Evolutionary conservation across 805 yeast genomes (phyloP).

Genomic region (Kodamaea neixiangensis): DNA sequence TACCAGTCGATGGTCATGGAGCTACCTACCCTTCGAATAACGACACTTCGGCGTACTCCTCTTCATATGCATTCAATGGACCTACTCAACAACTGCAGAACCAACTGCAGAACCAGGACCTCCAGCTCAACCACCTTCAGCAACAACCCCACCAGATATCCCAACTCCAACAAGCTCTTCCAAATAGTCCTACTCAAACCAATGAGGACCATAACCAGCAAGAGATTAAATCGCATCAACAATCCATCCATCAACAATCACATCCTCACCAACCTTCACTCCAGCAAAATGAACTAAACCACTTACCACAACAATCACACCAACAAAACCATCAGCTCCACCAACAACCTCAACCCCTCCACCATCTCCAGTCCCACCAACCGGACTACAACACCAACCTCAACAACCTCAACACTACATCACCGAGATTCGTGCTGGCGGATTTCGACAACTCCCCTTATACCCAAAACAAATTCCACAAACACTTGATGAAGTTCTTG

Average conservation of each 20-base stretch:
- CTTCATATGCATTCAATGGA: conserved; percentile 10
- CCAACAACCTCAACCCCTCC: background rate
- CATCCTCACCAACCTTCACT: background rate
- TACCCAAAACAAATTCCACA: conserved; percentile 49
- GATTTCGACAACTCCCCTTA: conserved; percentile 46
- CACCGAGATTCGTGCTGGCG: conserved; percentile 20
- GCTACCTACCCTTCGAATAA: conserved; percentile 36
- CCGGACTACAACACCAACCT: background rate
- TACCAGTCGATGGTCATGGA: conserved; percentile 41
- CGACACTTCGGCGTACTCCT: conserved; percentile 23
- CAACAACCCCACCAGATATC: background rate
- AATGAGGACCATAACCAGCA: background rate
- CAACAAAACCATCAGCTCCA: background rate
- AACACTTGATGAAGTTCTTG: conserved; percentile 50
- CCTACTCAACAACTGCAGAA: conserved; percentile 1
- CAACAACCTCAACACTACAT: background rate
- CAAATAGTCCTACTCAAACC: background rate
- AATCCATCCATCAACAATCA: background rate
- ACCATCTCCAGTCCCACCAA: background rate
- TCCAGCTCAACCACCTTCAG: background rate
- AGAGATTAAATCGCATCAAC: background rate
- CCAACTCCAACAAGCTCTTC: conserved; percentile 1
- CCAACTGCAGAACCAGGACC: background rate
- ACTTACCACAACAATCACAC: background rate
- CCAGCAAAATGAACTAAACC: background rate